Percentiles rank a stretch among this genome's conserved stretches.
These are phyloP conservation scores for Halenospora varia DNA, from an alignment of 495 filamentous ascomycete species.

Conservation along the genomic window DNA sequence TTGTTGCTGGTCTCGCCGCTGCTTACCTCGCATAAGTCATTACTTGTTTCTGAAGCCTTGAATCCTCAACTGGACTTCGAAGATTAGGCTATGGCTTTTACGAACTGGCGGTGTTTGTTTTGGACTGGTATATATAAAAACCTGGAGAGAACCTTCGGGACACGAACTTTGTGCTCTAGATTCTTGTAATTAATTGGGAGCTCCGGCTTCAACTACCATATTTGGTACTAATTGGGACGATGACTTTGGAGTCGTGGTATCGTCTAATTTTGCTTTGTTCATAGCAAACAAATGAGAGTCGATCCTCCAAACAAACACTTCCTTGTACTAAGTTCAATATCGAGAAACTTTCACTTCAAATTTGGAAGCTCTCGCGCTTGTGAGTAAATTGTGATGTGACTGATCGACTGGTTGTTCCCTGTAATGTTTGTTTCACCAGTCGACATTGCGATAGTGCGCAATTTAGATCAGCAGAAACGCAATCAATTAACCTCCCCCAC, in stretches of 20 bases:
- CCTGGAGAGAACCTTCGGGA: conserved; percentile 2
- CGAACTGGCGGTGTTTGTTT: conserved; percentile 4
- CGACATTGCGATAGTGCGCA: not conserved
- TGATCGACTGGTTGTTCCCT: not conserved
- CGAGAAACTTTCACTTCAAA: not conserved
- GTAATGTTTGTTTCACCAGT: not conserved
- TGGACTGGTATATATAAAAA: conserved; percentile 2
- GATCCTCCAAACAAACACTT: not conserved
- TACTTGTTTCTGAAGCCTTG: conserved; percentile 16
- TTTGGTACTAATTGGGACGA: not conserved
- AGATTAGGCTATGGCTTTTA: conserved; percentile 24
- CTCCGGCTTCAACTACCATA: not conserved
- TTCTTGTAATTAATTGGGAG: conserved; percentile 7
- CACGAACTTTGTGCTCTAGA: conserved; percentile 7
- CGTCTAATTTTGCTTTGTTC: not conserved
- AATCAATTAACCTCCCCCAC: not conserved
- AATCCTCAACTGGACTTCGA: conserved; percentile 12
- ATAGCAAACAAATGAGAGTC: not conserved
- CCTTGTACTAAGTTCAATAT: not conserved
- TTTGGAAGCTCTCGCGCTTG: not conserved
- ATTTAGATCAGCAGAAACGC: not conserved
- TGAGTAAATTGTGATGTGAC: not conserved
- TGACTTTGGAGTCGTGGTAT: not conserved
- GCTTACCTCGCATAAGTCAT: conserved; percentile 47
- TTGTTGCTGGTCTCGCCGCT: conserved; percentile 47